Evolutionary conservation across 2,329 filamentous ascomycete genomes (phyloP).

Genomic region (Pseudocercospora crystallina): DNA sequence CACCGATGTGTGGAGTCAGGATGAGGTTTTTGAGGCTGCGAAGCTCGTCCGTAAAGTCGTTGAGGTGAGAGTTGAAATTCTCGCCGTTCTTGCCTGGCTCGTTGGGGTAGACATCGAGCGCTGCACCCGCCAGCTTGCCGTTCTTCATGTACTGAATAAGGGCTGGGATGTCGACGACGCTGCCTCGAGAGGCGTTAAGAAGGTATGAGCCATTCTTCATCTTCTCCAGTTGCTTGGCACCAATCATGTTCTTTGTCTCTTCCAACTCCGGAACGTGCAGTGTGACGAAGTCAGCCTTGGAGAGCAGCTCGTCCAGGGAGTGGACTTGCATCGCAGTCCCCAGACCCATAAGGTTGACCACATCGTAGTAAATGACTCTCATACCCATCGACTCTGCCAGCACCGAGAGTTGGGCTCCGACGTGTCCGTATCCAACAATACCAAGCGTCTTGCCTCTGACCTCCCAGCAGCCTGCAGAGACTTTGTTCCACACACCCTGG

Average conservation of each 20-base stretch:
- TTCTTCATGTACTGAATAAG: slow-evolving; percentile 82
- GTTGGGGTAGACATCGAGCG: slow-evolving; percentile 93
- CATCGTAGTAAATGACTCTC: slow-evolving; percentile 96
- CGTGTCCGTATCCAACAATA: slow-evolving; percentile 96
- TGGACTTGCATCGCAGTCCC: slow-evolving; percentile 83
- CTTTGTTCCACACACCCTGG: slow-evolving; percentile 95
- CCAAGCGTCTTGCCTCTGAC: slow-evolving; percentile 95
- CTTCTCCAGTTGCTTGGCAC: slow-evolving; percentile 70
- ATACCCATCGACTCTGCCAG: slow-evolving; percentile 97
- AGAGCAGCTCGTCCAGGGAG: slow-evolving; percentile 72
- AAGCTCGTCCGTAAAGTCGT: slow-evolving; percentile 82
- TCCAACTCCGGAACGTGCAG: slow-evolving; percentile 90
- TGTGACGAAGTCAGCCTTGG: slow-evolving; percentile 84
- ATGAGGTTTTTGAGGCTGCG: slow-evolving; percentile 87
- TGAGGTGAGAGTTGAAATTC: slow-evolving; percentile 84
- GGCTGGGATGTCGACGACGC: slow-evolving; percentile 89
- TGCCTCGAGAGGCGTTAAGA: slow-evolving; percentile 93
- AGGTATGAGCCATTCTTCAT: slow-evolving; percentile 95
- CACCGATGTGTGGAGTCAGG: slow-evolving; percentile 93
- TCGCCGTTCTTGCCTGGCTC: slow-evolving; percentile 93
- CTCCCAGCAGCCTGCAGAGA: slow-evolving; percentile 95
- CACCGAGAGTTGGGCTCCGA: slow-evolving; percentile 92
- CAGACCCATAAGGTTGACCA: slow-evolving; percentile 89
- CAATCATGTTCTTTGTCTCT: slow-evolving; percentile 92
- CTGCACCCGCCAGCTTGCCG: slow-evolving; percentile 87